A percentile compares a stretch with the other conserved stretches of the same genome.
Evolutionary conservation across 2,329 filamentous ascomycete species (phyloP).

Genomic region (Botrytis medusae): DNA sequence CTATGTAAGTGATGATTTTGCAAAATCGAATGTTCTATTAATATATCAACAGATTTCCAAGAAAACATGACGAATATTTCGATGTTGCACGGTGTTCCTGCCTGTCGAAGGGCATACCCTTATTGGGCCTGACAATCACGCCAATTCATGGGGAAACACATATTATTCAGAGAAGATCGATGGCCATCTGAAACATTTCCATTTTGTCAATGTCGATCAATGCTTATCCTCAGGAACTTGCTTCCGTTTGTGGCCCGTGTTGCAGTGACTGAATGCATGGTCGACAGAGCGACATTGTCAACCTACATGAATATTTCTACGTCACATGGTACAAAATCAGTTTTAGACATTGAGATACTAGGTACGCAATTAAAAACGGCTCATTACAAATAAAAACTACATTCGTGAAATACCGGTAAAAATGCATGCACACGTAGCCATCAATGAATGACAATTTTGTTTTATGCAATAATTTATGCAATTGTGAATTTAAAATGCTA

Average conservation of each 20-base stretch:
- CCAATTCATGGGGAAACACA: neutral
- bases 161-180: neutral
- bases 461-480: neutral
- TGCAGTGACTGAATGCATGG: neutral
- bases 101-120: neutral
- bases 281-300: neutral
- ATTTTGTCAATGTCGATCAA: neutral
- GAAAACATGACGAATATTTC: neutral
- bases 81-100: neutral
- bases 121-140: neutral
- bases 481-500: neutral
- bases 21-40: neutral
- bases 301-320: neutral
- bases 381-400: neutral
- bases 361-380: neutral
- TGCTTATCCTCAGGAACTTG: neutral
- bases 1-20: neutral
- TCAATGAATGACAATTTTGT: too few relatives aligned
- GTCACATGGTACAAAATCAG: neutral
- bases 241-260: neutral
- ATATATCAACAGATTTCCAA: neutral
- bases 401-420: neutral
- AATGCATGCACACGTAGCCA: neutral
- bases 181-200: neutral
- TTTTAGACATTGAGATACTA: neutral